A percentile compares a stretch with the other conserved stretches of the same genome.
Conservation (phyloP, 306 rosid species). For the Lathyrus sativus region DNA sequence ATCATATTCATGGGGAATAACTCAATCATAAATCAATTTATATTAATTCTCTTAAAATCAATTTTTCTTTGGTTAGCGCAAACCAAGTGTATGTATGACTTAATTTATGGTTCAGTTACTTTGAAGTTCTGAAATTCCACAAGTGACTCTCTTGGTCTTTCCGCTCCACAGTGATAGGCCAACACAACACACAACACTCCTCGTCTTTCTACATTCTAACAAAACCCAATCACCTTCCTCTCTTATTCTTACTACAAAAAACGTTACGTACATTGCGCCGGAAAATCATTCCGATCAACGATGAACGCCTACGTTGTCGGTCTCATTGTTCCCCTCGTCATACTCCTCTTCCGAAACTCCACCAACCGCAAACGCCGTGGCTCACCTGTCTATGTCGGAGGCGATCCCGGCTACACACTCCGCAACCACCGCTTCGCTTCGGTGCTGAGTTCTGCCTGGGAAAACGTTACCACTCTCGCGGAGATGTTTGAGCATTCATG, state of each 20-base stretch:
- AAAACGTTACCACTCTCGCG: slow-evolving; percentile 74
- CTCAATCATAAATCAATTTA: no score
- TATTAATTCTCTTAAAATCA: no score
- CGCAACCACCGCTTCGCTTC: slow-evolving; percentile 57
- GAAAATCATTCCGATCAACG: slow-evolving; percentile 17
- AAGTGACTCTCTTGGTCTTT: background rate
- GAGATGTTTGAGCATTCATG: slow-evolving; percentile 80
- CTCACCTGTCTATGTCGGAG: slow-evolving; percentile 60
- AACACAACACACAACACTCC: background rate
- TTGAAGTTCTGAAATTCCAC: background rate
- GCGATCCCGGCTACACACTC: slow-evolving; percentile 65
- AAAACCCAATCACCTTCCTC: background rate
- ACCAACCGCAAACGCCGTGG: slow-evolving; percentile 65
- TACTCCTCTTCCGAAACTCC: slow-evolving; percentile 54
- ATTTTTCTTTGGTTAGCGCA: no score
- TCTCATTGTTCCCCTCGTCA: slow-evolving; percentile 60
- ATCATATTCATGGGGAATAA: no score
- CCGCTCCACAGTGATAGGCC: background rate
- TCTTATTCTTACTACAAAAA: background rate
- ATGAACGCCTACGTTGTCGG: slow-evolving; percentile 74
- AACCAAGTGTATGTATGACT: no score
- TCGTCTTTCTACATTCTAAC: no score
- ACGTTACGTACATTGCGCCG: background rate
- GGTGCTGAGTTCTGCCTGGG: slow-evolving; percentile 67
- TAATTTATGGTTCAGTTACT: background rate